Conservation (phyloP, 2,329 filamentous ascomycete genomes). For the Fusarium transvaalense region DNA sequence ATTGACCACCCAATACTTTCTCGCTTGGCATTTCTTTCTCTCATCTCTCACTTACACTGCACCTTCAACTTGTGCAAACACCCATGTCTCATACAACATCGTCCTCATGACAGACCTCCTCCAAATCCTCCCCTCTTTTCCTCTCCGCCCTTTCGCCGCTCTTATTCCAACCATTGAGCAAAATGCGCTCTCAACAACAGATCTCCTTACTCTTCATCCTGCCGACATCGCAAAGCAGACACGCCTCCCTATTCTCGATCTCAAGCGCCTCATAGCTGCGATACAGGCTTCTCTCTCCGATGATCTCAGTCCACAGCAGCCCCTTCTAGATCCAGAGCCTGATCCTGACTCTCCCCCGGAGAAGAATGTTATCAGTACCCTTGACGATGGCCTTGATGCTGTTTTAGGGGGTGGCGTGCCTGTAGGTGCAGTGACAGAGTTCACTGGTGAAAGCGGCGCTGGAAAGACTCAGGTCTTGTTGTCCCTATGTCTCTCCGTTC, state of each 20-base stretch:
- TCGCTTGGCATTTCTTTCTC: not conserved
- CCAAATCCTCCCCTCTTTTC: constrained; percentile 84
- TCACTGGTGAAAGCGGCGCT: constrained; percentile 92
- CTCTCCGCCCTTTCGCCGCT: constrained; percentile 75
- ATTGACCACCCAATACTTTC: not conserved
- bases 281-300: constrained; percentile 75
- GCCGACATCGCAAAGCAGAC: constrained; percentile 88
- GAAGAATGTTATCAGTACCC: constrained; percentile 74
- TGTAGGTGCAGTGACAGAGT: constrained; percentile 84
- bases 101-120: constrained; percentile 84
- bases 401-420: constrained; percentile 83
- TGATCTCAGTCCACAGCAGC: constrained; percentile 60
- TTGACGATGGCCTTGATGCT: constrained; percentile 79
- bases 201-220: constrained; percentile 86
- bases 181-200: constrained; percentile 80
- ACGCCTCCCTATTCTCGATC: constrained; percentile 81
- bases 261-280: constrained; percentile 78
- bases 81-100: constrained; percentile 31
- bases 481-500: constrained; percentile 83
- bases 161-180: constrained; percentile 85
- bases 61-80: not conserved
- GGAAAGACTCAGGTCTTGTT: constrained; percentile 97
- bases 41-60: constrained; percentile 32
- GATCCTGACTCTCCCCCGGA: constrained; percentile 9
- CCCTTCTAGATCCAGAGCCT: constrained; percentile 34